Conservation (phyloP, 768 basidiomycete genomes). For the Tricholoma sp. region DNA sequence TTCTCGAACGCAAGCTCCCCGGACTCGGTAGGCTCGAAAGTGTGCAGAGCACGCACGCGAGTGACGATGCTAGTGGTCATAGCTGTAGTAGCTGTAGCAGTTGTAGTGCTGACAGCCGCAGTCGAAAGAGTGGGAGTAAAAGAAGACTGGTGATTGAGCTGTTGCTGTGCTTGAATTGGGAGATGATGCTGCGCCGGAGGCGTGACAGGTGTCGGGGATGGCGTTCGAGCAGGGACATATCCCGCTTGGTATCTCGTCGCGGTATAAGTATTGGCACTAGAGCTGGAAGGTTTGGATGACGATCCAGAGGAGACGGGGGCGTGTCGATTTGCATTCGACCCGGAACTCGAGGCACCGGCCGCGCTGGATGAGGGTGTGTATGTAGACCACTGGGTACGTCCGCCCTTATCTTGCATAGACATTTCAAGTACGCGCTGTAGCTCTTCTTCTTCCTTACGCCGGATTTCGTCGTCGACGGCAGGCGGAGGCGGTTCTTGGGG, state of each 20-base stretch:
- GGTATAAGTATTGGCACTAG: conserved; percentile 16
- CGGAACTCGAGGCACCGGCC: conserved; percentile 21
- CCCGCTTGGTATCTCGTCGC: conserved; percentile 44
- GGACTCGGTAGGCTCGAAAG: conserved; percentile 81
- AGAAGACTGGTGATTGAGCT: conserved; percentile 14
- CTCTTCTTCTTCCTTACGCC: conserved; percentile 89
- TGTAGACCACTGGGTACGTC: conserved; percentile 51
- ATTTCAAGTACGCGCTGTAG: conserved; percentile 89
- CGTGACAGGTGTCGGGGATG: conserved; percentile 28
- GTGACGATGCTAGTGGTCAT: conserved; percentile 49
- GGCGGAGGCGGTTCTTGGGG: conserved; percentile 62
- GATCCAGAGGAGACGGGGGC: conserved; percentile 14
- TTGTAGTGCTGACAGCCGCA: not conserved
- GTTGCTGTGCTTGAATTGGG: conserved; percentile 15
- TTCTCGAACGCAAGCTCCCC: conserved; percentile 90
- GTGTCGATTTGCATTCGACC: conserved; percentile 8
- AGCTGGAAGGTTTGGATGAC: conserved; percentile 9
- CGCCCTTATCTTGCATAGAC: conserved; percentile 90
- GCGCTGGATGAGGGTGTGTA: conserved; percentile 31
- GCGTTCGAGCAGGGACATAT: conserved; percentile 55
- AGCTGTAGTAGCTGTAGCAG: conserved; percentile 10
- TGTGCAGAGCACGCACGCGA: conserved; percentile 84
- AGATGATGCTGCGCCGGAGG: conserved; percentile 20
- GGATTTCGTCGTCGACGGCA: conserved; percentile 70
- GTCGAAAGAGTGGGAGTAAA: conserved; percentile 12